phyloP scores from a whole-genome alignment of 148 eudicot genomes.

The Vaccinium vitisidaea region DNA sequence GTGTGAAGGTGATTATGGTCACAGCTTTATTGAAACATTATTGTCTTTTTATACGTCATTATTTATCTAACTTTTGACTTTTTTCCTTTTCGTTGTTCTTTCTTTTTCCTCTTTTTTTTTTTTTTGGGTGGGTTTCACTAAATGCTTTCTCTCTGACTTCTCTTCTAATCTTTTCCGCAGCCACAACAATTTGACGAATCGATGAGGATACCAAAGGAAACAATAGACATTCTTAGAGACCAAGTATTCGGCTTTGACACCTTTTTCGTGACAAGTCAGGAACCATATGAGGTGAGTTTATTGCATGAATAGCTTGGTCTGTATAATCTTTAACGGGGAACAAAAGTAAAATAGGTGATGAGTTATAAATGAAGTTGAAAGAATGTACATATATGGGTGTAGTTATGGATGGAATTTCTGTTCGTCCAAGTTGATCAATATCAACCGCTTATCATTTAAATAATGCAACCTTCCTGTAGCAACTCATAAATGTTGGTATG shows the following conservation, averaged over 20 bases:
- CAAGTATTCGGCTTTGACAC: conserved; percentile 99
- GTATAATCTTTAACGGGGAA: background rate
- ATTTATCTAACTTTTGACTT: background rate
- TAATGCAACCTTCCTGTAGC: background rate
- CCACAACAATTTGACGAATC: conserved; percentile 67
- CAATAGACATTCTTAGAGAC: conserved; percentile 73
- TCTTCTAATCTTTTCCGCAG: conserved; percentile 34
- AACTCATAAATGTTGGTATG: background rate
- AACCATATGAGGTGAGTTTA: conserved; percentile 88
- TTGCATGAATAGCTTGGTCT: conserved; percentile 3
- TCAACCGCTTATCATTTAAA: background rate
- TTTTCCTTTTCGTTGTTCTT: background rate
- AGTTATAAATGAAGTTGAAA: background rate
- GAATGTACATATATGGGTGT: background rate
- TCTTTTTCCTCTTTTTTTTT: background rate
- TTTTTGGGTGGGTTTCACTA: background rate
- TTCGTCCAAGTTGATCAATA: background rate
- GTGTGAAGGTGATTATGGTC: conserved; percentile 78
- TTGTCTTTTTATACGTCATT: background rate
- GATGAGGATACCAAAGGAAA: conserved; percentile 77
- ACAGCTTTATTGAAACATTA: conserved; percentile 10
- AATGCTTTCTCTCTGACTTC: conserved; percentile 11
- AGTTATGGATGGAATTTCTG: background rate
- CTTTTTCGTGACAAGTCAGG: conserved; percentile 90
- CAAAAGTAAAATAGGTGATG: background rate